Conservation (phyloP, 306 rosid species). For the Vigna unguiculata region DNA sequence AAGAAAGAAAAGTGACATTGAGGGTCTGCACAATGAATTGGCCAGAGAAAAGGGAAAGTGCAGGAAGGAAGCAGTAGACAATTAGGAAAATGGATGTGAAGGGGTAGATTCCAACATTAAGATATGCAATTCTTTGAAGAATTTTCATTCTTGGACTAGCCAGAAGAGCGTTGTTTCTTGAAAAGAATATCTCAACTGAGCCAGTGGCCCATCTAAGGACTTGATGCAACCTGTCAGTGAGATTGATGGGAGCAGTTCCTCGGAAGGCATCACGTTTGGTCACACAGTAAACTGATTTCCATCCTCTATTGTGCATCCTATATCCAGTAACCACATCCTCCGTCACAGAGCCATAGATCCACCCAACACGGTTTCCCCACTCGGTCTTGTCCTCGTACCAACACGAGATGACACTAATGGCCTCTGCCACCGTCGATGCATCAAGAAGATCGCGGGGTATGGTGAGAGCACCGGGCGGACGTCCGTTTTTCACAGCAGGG, state of each 20-base stretch:
- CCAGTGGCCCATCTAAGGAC: slow-evolving; percentile 97
- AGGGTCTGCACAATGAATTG: slow-evolving; percentile 90
- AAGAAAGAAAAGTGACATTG: slow-evolving; percentile 78
- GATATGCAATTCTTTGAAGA: slow-evolving; percentile 88
- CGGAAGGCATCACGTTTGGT: slow-evolving; percentile 90
- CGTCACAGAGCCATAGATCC: slow-evolving; percentile 92
- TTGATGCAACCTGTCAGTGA: slow-evolving; percentile 84
- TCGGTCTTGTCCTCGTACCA: slow-evolving; percentile 97
- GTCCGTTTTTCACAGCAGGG: slow-evolving; percentile 89
- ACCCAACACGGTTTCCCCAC: slow-evolving; percentile 93
- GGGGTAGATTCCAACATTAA: slow-evolving; percentile 90
- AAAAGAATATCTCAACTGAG: slow-evolving; percentile 93
- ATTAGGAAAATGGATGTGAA: slow-evolving; percentile 90
- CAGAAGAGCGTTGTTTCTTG: slow-evolving; percentile 83
- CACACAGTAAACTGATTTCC: slow-evolving; percentile 90
- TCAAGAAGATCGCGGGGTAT: slow-evolving; percentile 91
- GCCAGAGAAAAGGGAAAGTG: slow-evolving; percentile 93
- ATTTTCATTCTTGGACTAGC: slow-evolving; percentile 90
- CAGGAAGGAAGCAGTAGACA: slow-evolving; percentile 94
- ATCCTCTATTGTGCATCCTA: slow-evolving; percentile 89
- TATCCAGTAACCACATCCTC: slow-evolving; percentile 93
- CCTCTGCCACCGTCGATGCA: slow-evolving; percentile 93
- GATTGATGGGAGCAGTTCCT: slow-evolving; percentile 86
- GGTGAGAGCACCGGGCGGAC: slow-evolving; percentile 94
- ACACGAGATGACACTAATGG: slow-evolving; percentile 90